Evolutionary conservation across 148 eudicot genomes (phyloP).

Genomic region (Hydrangea macrophylla): DNA sequence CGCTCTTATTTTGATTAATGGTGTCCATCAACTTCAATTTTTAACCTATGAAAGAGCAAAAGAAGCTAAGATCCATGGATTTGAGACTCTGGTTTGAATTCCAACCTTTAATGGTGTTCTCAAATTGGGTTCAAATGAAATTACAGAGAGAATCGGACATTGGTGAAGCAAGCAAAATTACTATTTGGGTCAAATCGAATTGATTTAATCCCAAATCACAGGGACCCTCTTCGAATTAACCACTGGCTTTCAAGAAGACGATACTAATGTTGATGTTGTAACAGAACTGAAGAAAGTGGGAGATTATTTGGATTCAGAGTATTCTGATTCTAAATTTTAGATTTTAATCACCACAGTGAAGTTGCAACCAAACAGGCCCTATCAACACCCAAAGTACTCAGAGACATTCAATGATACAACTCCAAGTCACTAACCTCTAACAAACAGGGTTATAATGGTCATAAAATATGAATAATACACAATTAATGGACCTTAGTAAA

Average conservation of each 20-base stretch:
- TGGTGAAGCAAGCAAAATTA: slow-evolving; percentile 45
- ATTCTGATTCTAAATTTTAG: slow-evolving; percentile 28
- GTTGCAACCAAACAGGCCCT: no score
- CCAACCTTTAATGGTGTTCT: slow-evolving; percentile 59
- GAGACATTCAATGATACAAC: no score
- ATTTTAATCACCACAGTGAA: no score
- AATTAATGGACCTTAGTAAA: no score
- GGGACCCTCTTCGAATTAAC: background rate
- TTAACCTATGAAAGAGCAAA: slow-evolving; percentile 63
- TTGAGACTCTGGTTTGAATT: slow-evolving; percentile 56
- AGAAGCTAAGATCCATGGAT: slow-evolving; percentile 68
- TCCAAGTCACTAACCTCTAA: no score
- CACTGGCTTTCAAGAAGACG: slow-evolving; percentile 3
- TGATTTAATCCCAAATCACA: background rate
- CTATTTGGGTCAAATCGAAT: slow-evolving; percentile 36
- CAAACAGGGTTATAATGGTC: no score
- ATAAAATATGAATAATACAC: no score
- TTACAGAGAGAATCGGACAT: slow-evolving; percentile 43
- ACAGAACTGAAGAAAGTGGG: background rate
- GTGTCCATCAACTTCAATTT: slow-evolving; percentile 36
- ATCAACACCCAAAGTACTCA: no score
- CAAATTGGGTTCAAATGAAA: slow-evolving; percentile 57
- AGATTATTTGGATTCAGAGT: slow-evolving; percentile 6
- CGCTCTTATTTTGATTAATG: slow-evolving; percentile 53
- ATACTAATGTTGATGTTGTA: no score